These are phyloP conservation scores for Kodamaea nitidulidarum DNA, from an alignment of 805 yeast genomes.

Conservation along the genomic window DNA sequence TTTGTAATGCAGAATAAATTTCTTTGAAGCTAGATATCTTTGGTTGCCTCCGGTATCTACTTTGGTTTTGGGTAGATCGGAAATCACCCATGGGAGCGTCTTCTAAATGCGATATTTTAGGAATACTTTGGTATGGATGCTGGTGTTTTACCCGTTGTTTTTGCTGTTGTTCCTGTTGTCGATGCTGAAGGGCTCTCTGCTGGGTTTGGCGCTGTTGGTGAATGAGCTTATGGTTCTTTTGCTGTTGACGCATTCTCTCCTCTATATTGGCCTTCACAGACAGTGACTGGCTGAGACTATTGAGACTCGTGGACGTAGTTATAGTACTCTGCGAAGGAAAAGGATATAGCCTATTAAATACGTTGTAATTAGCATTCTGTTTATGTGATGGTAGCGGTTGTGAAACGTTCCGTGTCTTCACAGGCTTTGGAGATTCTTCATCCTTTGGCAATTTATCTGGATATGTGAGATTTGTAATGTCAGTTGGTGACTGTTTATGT, in stretches of 20 bases:
- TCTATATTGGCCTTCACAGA: background rate
- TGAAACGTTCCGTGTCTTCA: constrained; percentile 5
- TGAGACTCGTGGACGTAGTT: constrained; percentile 1
- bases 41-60: background rate
- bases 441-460: constrained; percentile 5
- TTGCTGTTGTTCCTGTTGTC: background rate
- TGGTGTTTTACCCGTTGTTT: too few relatives aligned
- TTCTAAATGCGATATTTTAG: too few relatives aligned
- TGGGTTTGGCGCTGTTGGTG: constrained; percentile 8
- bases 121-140: background rate
- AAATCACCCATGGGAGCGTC: too few relatives aligned
- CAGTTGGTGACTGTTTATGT: constrained; percentile 15
- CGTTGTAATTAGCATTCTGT: constrained; percentile 6
- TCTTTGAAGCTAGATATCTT: background rate
- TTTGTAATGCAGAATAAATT: background rate
- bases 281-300: background rate
- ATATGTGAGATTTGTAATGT: constrained; percentile 19
- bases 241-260: constrained; percentile 9
- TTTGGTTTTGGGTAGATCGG: too few relatives aligned
- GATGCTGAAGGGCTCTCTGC: background rate
- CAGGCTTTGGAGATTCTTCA: constrained; percentile 11
- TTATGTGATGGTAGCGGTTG: constrained; percentile 8
- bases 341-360: constrained; percentile 12
- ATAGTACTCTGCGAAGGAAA: background rate
- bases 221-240: constrained; percentile 7